Conservation (phyloP, 2,329 filamentous ascomycete genomes). For the Arthrobotrys conoides region DNA sequence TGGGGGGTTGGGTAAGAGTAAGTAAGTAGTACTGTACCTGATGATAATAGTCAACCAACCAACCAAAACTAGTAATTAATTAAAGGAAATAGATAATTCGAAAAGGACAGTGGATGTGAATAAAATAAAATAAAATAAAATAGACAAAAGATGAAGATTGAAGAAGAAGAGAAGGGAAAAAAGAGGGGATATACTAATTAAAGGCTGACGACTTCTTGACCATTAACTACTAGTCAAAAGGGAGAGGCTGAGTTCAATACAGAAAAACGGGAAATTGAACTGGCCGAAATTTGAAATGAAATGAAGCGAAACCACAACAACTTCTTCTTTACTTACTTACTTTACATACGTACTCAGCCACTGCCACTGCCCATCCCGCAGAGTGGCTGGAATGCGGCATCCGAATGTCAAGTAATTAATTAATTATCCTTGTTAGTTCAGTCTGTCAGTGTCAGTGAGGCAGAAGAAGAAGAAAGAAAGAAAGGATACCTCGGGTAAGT, state of each 20-base stretch:
- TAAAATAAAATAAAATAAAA: background rate
- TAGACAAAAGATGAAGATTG: conserved; percentile 20
- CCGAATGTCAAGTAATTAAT: background rate
- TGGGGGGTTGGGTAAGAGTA: no score
- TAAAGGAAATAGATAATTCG: background rate
- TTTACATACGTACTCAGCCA: background rate
- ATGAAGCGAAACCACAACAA: conserved; percentile 70
- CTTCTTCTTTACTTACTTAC: conserved; percentile 1
- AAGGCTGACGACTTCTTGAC: background rate
- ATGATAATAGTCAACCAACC: background rate
- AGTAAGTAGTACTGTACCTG: no score
- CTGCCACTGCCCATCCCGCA: background rate
- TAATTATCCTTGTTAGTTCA: background rate
- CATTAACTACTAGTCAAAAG: background rate
- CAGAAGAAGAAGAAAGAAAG: background rate
- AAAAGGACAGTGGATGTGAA: background rate
- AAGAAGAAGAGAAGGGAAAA: background rate
- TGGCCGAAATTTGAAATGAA: conserved; percentile 70
- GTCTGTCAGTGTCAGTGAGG: no score
- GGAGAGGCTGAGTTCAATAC: conserved; percentile 3
- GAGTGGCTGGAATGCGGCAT: background rate
- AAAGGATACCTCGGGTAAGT: background rate
- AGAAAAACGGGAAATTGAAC: conserved; percentile 63
- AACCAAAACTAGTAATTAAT: background rate
- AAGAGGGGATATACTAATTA: background rate